Percentiles rank a stretch among this genome's conserved stretches.
Evolutionary conservation across 805 yeast species (phyloP).

Genomic region (Torulaspora gathmanii): DNA sequence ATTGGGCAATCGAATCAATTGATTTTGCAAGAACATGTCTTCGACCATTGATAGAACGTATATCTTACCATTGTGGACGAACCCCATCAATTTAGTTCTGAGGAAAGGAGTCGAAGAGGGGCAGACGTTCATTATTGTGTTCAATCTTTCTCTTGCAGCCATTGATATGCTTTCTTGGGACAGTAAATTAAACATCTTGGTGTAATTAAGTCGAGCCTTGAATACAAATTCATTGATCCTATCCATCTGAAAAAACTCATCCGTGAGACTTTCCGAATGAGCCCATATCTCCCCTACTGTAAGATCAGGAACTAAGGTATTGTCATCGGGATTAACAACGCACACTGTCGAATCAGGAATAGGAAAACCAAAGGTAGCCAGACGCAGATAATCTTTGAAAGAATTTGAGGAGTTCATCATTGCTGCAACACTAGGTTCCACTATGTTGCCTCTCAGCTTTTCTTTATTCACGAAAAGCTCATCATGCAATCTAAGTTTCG

Average conservation of each 20-base stretch:
- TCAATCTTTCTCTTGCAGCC: constrained; percentile 23
- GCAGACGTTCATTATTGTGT: constrained; percentile 29
- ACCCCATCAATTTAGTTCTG: constrained; percentile 88
- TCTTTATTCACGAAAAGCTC: constrained; percentile 35
- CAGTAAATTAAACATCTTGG: constrained; percentile 25
- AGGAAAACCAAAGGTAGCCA: constrained; percentile 93
- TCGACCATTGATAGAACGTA: constrained; percentile 87
- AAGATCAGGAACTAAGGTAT: constrained; percentile 62
- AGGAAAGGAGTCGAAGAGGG: constrained; percentile 45
- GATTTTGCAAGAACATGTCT: constrained; percentile 74
- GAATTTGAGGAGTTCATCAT: constrained; percentile 34
- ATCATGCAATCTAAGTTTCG: constrained; percentile 32
- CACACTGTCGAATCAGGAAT: constrained; percentile 92
- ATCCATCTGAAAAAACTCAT: constrained; percentile 36
- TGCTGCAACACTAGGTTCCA: constrained; percentile 32
- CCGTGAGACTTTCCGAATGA: constrained; percentile 86
- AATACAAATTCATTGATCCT: constrained; percentile 36
- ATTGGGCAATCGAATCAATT: constrained; percentile 32
- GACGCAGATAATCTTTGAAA: constrained; percentile 51
- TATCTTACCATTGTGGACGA: constrained; percentile 78
- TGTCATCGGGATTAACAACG: constrained; percentile 89
- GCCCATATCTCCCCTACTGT: constrained; percentile 97
- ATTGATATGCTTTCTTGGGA: constrained; percentile 6
- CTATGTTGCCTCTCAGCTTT: constrained; percentile 34
- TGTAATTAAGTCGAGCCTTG: constrained; percentile 32